Conservation (phyloP, 495 filamentous ascomycete genomes). For the Aspergillus haitiensis region DNA sequence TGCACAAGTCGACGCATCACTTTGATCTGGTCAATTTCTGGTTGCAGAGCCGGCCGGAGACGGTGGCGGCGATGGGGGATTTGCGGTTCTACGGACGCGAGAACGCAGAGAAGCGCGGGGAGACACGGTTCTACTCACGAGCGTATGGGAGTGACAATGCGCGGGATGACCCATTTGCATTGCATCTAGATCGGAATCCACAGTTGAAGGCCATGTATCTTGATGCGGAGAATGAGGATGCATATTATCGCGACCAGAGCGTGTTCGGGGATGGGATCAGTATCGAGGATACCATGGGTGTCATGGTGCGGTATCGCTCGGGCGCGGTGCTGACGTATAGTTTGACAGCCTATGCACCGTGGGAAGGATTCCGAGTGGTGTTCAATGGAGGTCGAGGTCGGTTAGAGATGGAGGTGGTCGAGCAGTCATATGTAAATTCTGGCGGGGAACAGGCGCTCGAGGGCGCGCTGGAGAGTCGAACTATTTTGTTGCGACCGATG, state of each 20-base stretch:
- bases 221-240: constrained; percentile 60
- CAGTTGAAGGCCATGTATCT: constrained; percentile 56
- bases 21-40: constrained; percentile 41
- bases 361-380: constrained; percentile 38
- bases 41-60: constrained; percentile 28
- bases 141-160: constrained; percentile 31
- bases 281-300: constrained; percentile 61
- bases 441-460: constrained; percentile 36
- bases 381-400: constrained; percentile 36
- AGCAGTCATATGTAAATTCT: constrained; percentile 37
- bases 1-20: constrained; percentile 39
- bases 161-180: constrained; percentile 43
- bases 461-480: constrained; percentile 43
- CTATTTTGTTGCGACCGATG: constrained; percentile 42
- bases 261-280: constrained; percentile 60
- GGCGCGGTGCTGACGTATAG: constrained; percentile 36
- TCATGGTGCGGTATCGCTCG: constrained; percentile 53
- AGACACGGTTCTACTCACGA: constrained; percentile 34
- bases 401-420: constrained; percentile 37
- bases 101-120: constrained; percentile 35
- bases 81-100: constrained; percentile 38
- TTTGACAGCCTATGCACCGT: constrained; percentile 35
- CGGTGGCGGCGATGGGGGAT: constrained; percentile 36
- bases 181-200: constrained; percentile 49
- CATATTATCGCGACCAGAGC: constrained; percentile 57